Conservation (phyloP, 2,329 filamentous ascomycete genomes). For the Colletotrichum sp. region DNA sequence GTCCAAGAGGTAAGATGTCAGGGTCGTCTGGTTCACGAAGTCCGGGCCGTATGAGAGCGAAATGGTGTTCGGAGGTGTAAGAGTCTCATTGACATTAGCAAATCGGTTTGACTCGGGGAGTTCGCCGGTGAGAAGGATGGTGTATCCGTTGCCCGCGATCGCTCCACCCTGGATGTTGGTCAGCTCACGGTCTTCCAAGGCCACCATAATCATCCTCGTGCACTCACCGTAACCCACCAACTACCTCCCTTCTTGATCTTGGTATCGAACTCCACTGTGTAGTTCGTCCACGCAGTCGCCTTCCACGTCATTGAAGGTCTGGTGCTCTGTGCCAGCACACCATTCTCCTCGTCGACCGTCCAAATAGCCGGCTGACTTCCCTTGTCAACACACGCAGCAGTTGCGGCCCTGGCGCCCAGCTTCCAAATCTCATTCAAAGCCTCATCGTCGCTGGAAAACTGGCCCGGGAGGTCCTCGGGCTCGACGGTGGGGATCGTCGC, state of each 20-base stretch:
- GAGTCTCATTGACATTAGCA: constrained; percentile 35
- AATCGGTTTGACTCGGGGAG: background rate
- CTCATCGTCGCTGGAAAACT: constrained; percentile 32
- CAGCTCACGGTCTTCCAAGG: background rate
- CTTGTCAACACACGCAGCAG: constrained; percentile 39
- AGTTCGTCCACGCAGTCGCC: constrained; percentile 31
- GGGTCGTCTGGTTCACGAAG: constrained; percentile 39
- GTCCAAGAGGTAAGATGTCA: constrained; percentile 29
- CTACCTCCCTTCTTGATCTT: constrained; percentile 41
- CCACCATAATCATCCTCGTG: background rate
- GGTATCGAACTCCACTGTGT: constrained; percentile 39
- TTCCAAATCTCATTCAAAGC: constrained; percentile 39
- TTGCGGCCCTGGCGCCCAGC: constrained; percentile 37
- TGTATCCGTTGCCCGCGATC: constrained; percentile 11
- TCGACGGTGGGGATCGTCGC: constrained; percentile 29
- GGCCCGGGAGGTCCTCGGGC: constrained; percentile 29
- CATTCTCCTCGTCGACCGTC: constrained; percentile 34
- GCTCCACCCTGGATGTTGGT: background rate
- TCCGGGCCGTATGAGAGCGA: constrained; percentile 36
- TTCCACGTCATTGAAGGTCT: constrained; percentile 31
- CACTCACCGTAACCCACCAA: constrained; percentile 38
- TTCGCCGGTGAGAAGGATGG: constrained; percentile 9
- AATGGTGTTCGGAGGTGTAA: constrained; percentile 38
- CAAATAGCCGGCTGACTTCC: constrained; percentile 39
- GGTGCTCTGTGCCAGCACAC: constrained; percentile 38